Percentiles rank a stretch among this genome's conserved stretches.
Conservation (phyloP, 345 rosid genomes). For the Syzygium grande region DNA sequence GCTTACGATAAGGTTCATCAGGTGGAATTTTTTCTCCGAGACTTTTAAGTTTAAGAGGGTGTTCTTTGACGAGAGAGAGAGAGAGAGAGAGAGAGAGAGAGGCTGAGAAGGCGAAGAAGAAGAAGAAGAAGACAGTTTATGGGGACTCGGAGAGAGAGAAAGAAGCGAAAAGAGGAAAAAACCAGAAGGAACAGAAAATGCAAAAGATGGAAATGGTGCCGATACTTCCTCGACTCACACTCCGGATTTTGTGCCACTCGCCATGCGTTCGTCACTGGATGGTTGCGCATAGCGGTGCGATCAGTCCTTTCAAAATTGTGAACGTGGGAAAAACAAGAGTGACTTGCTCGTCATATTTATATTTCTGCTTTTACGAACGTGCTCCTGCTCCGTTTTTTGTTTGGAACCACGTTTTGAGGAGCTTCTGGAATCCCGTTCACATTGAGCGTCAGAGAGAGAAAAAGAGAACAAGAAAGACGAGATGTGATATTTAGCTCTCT, state of each 20-base stretch:
- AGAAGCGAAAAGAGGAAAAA: background rate
- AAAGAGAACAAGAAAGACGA: background rate
- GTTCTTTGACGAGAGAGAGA: background rate
- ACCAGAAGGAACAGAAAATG: background rate
- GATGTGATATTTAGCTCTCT: background rate
- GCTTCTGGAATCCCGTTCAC: background rate
- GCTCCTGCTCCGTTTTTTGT: background rate
- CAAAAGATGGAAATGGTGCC: slow-evolving; percentile 34
- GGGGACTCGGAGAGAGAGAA: slow-evolving; percentile 4
- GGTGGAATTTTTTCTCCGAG: background rate
- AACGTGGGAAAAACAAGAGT: background rate
- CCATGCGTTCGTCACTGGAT: slow-evolving; percentile 51
- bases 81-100: background rate
- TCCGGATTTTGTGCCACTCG: slow-evolving; percentile 70
- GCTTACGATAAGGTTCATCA: background rate
- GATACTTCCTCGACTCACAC: slow-evolving; percentile 43
- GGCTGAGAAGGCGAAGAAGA: slow-evolving; percentile 4
- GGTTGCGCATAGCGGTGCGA: slow-evolving; percentile 56
- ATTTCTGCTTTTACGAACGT: background rate
- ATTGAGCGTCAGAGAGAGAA: background rate
- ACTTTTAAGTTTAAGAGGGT: background rate
- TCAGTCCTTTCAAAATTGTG: background rate
- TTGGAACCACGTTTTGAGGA: background rate
- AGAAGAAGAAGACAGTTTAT: slow-evolving; percentile 7
- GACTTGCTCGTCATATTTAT: background rate